Conservation (phyloP, 2,329 filamentous ascomycete species). For the Talaromyces albobiverticillius region DNA sequence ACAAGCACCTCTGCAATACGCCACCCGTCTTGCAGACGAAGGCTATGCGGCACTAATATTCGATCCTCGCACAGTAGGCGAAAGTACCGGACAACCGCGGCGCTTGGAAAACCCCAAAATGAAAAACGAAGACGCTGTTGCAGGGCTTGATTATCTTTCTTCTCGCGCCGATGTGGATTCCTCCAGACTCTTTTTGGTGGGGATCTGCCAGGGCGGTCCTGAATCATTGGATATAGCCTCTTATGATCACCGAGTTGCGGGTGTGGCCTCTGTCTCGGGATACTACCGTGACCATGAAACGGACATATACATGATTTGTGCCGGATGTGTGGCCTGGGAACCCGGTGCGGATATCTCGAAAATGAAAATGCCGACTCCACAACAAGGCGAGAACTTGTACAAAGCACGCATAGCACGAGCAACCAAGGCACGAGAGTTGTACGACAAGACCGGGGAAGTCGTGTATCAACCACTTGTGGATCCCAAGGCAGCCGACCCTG, state of each 20-base stretch:
- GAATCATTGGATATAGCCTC: conserved; percentile 29
- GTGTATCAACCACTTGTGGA: conserved; percentile 27
- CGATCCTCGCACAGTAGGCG: conserved; percentile 30
- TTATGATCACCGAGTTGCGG: conserved; percentile 21
- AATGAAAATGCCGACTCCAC: conserved; percentile 27
- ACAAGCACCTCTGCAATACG: conserved; percentile 29
- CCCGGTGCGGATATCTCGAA: conserved; percentile 24
- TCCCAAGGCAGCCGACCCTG: conserved; percentile 22
- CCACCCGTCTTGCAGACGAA: conserved; percentile 29
- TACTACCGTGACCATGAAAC: conserved; percentile 30
- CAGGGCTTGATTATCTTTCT: conserved; percentile 27
- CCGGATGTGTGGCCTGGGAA: conserved; percentile 24
- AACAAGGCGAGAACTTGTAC: conserved; percentile 27
- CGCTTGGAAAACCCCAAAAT: conserved; percentile 29
- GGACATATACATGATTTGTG: conserved; percentile 30
- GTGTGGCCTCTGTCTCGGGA: conserved; percentile 24
- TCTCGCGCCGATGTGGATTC: conserved; percentile 23
- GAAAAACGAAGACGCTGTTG: conserved; percentile 29
- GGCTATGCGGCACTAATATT: conserved; percentile 31
- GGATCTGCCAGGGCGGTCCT: conserved; percentile 29
- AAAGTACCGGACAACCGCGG: conserved; percentile 28
- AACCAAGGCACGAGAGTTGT: conserved; percentile 23
- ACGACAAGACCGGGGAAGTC: conserved; percentile 27
- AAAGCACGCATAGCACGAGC: conserved; percentile 24
- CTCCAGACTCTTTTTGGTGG: conserved; percentile 26